Percentiles rank a stretch among this genome's conserved stretches.
phyloP scores from a whole-genome alignment of 1,284 basidiomycete species.

The Tylopilus orsonianus region DNA sequence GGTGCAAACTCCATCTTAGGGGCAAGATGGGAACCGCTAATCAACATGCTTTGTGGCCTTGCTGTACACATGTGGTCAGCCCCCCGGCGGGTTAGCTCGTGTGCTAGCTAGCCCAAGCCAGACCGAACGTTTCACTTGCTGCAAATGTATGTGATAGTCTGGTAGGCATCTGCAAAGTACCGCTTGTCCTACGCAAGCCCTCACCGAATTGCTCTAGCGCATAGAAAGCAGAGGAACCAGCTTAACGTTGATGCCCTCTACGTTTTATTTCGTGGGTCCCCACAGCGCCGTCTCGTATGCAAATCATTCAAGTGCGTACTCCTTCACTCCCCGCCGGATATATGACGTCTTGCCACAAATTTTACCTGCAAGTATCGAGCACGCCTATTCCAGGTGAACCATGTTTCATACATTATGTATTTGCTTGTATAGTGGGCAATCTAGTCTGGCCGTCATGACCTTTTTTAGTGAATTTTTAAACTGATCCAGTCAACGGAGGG shows the following conservation, averaged over 20 bases:
- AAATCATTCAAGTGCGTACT: slow-evolving; percentile 18
- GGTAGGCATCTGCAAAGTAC: too few relatives aligned
- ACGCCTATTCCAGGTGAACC: slow-evolving; percentile 4
- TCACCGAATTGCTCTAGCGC: slow-evolving; percentile 3
- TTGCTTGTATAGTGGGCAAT: slow-evolving; percentile 2
- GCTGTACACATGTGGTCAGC: too few relatives aligned
- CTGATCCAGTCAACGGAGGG: background rate
- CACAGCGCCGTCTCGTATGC: background rate
- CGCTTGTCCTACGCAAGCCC: too few relatives aligned
- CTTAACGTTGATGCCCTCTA: background rate
- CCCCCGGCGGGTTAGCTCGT: slow-evolving; percentile 3
- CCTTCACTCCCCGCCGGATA: background rate
- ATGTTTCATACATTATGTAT: slow-evolving; percentile 6
- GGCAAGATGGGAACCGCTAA: slow-evolving; percentile 1
- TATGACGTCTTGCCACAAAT: slow-evolving; percentile 24
- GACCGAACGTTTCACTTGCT: slow-evolving; percentile 20
- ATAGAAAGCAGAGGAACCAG: background rate
- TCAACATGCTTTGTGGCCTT: slow-evolving; percentile 23
- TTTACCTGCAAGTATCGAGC: slow-evolving; percentile 15
- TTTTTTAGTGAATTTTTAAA: background rate
- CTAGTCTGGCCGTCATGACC: background rate
- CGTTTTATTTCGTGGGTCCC: slow-evolving; percentile 7
- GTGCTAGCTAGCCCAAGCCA: background rate
- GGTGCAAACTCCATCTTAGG: slow-evolving; percentile 30
- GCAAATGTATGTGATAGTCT: too few relatives aligned